These are phyloP conservation scores for Petrea volubilis DNA, from an alignment of 257 asterid genomes.

Conservation along the genomic window DNA sequence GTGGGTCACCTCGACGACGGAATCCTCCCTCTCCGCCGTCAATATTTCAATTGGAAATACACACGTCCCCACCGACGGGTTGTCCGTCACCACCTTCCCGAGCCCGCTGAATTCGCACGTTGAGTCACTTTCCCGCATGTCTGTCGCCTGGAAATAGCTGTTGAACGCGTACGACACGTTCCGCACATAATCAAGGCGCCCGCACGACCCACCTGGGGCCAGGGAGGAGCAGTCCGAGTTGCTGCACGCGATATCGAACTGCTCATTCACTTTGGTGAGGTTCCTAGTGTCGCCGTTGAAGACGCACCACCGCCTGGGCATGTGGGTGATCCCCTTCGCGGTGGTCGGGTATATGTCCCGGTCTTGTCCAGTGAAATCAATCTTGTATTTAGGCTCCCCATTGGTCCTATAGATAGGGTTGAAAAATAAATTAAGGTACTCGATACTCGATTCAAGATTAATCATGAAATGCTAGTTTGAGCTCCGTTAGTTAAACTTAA, in stretches of 20 bases:
- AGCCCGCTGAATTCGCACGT: slow-evolving; percentile 39
- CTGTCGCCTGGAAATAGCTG: slow-evolving; percentile 40
- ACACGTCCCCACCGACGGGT: slow-evolving; percentile 35
- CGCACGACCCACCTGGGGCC: slow-evolving; percentile 44
- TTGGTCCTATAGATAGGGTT: too few species aligned
- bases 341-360: slow-evolving; percentile 29
- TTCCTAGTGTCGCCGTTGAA: background rate
- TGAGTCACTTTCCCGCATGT: too few species aligned
- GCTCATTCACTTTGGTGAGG: background rate
- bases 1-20: too few species aligned
- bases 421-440: too few species aligned
- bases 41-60: slow-evolving; percentile 25
- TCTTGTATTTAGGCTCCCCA: slow-evolving; percentile 55
- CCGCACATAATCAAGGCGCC: slow-evolving; percentile 3
- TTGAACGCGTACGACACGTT: slow-evolving; percentile 58
- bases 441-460: too few species aligned
- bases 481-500: too few species aligned
- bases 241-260: slow-evolving; percentile 18
- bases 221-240: slow-evolving; percentile 42
- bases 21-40: slow-evolving; percentile 10
- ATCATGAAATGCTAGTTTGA: too few species aligned
- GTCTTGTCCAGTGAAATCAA: slow-evolving; percentile 49
- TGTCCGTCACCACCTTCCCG: slow-evolving; percentile 27
- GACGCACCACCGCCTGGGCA: slow-evolving; percentile 44
- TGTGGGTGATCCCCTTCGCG: slow-evolving; percentile 39